Evolutionary conservation across 1,139 yeast species (phyloP).

Genomic region (Taphrina pruni): DNA sequence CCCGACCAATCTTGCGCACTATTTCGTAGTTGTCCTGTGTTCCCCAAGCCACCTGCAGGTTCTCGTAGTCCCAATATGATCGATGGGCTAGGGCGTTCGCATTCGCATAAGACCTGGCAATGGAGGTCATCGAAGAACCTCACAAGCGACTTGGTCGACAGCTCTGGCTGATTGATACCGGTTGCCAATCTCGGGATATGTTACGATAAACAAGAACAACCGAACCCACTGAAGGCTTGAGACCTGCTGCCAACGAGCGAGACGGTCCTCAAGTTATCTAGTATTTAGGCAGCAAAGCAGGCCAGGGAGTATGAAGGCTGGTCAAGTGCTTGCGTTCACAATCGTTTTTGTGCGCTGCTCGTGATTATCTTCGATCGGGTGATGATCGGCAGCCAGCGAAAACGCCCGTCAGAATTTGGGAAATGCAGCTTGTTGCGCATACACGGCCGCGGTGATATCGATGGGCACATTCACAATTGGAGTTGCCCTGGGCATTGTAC

Average conservation of each 20-base stretch:
- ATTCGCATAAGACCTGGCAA: constrained; percentile 87
- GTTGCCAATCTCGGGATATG: no score
- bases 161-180: background rate
- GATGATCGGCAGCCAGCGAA: constrained; percentile 10
- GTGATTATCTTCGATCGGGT: background rate
- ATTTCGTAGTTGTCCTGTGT: constrained; percentile 83
- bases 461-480: background rate
- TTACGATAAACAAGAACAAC: no score
- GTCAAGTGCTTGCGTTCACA: background rate
- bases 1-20: constrained; percentile 89
- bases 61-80: constrained; percentile 93
- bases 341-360: background rate
- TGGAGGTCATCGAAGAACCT: constrained; percentile 54
- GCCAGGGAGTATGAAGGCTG: background rate
- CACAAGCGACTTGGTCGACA: background rate
- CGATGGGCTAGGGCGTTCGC: constrained; percentile 78
- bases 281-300: background rate
- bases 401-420: background rate
- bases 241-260: no score
- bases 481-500: background rate
- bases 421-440: background rate
- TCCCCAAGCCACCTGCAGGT: constrained; percentile 63
- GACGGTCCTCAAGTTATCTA: background rate
- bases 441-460: background rate
- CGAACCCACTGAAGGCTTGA: no score